phyloP scores from a whole-genome alignment of 2,329 filamentous ascomycete genomes.

The Verticillium nonalfalfae region DNA sequence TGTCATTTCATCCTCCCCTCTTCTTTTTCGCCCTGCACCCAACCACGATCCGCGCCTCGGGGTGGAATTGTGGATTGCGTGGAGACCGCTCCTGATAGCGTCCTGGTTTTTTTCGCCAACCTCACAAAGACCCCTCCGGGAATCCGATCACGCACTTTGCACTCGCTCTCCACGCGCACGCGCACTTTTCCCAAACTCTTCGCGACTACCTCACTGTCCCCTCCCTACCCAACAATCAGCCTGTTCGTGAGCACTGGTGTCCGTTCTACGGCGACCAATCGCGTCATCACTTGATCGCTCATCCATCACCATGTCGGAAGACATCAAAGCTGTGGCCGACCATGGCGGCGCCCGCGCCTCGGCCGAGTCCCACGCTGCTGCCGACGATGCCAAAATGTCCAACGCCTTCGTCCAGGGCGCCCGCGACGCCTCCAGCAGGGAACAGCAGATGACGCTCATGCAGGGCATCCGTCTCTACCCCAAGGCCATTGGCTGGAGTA shows the following conservation, averaged over 20 bases:
- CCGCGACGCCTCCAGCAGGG: constrained; percentile 48
- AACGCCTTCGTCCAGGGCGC: constrained; percentile 36
- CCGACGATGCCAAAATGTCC: constrained; percentile 15
- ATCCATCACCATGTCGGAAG: background rate
- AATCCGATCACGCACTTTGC: background rate
- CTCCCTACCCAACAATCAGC: background rate
- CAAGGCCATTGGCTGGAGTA: constrained; percentile 76
- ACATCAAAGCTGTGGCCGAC: constrained; percentile 6
- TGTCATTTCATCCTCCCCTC: background rate
- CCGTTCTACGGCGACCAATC: background rate
- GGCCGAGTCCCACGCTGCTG: constrained; percentile 4
- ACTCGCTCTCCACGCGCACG: background rate
- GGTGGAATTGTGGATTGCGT: background rate
- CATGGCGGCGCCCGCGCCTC: constrained; percentile 5
- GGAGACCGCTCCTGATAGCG: background rate
- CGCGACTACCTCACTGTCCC: background rate
- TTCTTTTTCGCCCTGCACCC: background rate
- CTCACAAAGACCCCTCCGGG: background rate
- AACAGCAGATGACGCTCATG: constrained; percentile 64
- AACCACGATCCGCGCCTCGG: background rate
- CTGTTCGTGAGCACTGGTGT: background rate
- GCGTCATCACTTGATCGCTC: background rate
- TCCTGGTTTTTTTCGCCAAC: background rate
- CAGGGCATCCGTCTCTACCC: constrained; percentile 80
- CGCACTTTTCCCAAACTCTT: background rate